Conservation (phyloP, 345 rosid species). For the Dipteronia dyeriana region DNA sequence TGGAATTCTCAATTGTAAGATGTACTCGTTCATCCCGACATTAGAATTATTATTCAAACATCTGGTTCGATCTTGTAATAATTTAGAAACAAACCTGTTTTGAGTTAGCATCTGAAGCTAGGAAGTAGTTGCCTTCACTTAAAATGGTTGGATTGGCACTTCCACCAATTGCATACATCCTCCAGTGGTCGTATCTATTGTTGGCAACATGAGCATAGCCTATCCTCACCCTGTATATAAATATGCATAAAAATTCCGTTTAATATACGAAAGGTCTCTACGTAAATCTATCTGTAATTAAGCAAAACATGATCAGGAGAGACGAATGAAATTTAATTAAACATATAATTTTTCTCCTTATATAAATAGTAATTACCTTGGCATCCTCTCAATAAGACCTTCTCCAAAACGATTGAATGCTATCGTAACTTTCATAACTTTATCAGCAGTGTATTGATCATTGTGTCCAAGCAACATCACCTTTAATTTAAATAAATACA, state of each 20-base stretch:
- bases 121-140: constrained; percentile 88
- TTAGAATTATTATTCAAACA: no score
- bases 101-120: constrained; percentile 49
- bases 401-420: constrained; percentile 82
- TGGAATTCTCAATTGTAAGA: neutral
- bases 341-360: no score
- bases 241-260: no score
- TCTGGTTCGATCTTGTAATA: no score
- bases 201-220: constrained; percentile 95
- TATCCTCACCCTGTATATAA: constrained; percentile 49
- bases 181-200: constrained; percentile 89
- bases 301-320: no score
- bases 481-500: constrained; percentile 20
- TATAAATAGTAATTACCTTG: constrained; percentile 39
- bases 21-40: no score
- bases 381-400: constrained; percentile 93
- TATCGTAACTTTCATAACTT: constrained; percentile 79
- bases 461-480: constrained; percentile 87
- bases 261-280: no score
- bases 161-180: constrained; percentile 94
- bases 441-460: constrained; percentile 70
- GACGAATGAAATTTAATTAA: no score
- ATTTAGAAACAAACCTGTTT: constrained; percentile 51
- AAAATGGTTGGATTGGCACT: constrained; percentile 88
- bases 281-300: no score